Percentiles rank a stretch among this genome's conserved stretches.
These are phyloP conservation scores for Septoria linicola DNA, from an alignment of 2,329 filamentous ascomycete genomes.

Conservation along the genomic window DNA sequence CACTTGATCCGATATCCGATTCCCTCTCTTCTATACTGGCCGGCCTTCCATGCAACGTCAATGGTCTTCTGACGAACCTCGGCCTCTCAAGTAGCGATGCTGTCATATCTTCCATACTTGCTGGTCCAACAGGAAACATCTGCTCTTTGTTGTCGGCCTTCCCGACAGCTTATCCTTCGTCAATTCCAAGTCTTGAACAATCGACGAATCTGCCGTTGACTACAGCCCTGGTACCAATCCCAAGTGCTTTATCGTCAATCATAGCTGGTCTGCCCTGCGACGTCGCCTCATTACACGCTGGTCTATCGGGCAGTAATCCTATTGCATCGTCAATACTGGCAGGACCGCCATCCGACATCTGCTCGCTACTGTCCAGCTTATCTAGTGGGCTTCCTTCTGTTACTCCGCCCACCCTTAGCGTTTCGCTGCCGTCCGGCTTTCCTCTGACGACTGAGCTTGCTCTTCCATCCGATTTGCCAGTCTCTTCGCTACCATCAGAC, in stretches of 20 bases:
- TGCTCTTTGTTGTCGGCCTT: neutral
- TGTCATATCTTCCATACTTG: neutral
- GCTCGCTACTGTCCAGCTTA: constrained; percentile 2
- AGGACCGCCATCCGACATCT: neutral
- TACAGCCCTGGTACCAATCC: neutral
- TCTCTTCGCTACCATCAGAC: neutral
- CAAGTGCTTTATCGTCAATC: neutral
- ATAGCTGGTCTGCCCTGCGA: neutral
- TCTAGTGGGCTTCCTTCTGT: neutral
- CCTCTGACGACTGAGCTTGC: neutral
- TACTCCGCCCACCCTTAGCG: neutral
- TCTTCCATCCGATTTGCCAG: no score
- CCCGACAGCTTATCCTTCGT: neutral
- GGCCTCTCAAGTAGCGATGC: neutral
- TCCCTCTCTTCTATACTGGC: neutral
- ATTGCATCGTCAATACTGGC: neutral
- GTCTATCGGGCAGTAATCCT: neutral
- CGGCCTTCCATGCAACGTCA: neutral
- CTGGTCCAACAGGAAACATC: neutral
- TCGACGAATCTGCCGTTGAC: no score
- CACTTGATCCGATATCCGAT: neutral
- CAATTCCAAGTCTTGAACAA: no score
- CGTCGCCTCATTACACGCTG: no score
- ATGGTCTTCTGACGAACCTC: neutral
- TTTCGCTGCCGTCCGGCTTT: neutral